phyloP scores from a whole-genome alignment of 768 basidiomycete genomes.

The Galerina sulciceps region DNA sequence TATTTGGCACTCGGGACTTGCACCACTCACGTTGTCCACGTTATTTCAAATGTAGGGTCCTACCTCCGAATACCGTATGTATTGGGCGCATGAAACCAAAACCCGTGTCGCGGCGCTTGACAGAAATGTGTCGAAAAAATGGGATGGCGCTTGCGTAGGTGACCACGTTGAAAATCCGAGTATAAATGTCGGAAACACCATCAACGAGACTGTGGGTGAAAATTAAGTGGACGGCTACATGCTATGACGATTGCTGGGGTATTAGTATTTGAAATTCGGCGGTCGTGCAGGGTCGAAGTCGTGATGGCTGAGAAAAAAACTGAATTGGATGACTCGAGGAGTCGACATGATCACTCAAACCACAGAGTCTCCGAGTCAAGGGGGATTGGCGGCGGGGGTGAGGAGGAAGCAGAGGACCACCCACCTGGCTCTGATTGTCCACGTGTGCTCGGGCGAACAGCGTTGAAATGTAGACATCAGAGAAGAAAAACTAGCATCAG shows the following conservation, averaged over 20 bases:
- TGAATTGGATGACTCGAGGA: not conserved
- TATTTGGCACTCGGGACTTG: too few species aligned
- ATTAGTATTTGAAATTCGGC: not conserved
- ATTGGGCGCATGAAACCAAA: too few species aligned
- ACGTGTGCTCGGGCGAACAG: too few species aligned
- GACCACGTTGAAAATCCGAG: not conserved
- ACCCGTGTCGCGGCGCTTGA: too few species aligned
- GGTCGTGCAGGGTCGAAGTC: constrained; percentile 3
- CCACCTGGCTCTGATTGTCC: too few species aligned
- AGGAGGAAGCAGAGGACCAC: not conserved
- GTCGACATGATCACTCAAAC: constrained; percentile 9
- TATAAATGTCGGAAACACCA: too few species aligned
- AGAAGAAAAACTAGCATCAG: too few species aligned
- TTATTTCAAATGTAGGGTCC: too few species aligned
- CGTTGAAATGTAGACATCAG: too few species aligned
- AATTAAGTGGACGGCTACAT: not conserved
- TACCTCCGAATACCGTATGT: too few species aligned
- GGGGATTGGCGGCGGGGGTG: not conserved
- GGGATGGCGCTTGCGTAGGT: not conserved
- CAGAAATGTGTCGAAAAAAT: too few species aligned
- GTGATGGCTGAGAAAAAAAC: not conserved
- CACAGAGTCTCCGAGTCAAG: not conserved
- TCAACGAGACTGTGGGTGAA: not conserved
- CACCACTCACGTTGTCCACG: too few species aligned
- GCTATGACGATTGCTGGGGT: not conserved